Evolutionary conservation across 331 rosid genomes (phyloP), one percentile per base, ranked within the genome.

Genomic region (Pyracantha coccinea): DNA sequence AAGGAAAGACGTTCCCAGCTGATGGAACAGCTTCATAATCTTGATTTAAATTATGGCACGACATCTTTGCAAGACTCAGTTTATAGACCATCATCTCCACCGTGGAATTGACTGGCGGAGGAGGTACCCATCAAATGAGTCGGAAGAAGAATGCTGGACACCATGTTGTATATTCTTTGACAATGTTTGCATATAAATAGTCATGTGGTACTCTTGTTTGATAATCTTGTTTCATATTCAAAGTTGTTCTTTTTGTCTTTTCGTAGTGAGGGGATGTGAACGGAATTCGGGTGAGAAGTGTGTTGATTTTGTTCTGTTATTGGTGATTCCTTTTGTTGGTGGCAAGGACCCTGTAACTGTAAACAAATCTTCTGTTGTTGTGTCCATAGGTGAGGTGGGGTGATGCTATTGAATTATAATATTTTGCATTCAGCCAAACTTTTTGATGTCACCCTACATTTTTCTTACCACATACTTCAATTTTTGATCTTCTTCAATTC

Each of bases 11-110:
- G 99, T 54, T 92, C 97, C 0, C 97, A 95, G 88, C 83, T 95
- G 80, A 92, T 95, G 97, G 99, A 95, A 73, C 99, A 95, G 82
- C 99, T 95, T 73, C 99, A 95, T 84, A 92, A 92, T 86, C 99
- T 95, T 17, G 99, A 95, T 81, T 85, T 92, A 81, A 92, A 89
- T 79, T 95, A 92, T 38, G 97, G 98, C 60, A 82, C 93, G 50
- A 74, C 96, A 19, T 83, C 91, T 78, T 80, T 93, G 23, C 92
- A 85, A 86, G 96, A 89, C 80, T 81, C 88, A 66, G 82, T 84
- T 75, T 92, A 78, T 84, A 90, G 91, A 84, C 93, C 93, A n/a
- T 79, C 97, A 0, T 91, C 97, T 13, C 95, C 95, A 6, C 88
- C 93, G 33, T 92, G 97, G 91, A 89, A 93, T 81, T 92, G 87